A percentile compares a stretch with the other conserved stretches of the same genome.
These are phyloP conservation scores for Fusarium sp. DNA, from an alignment of 2,329 filamentous ascomycete genomes.

Conservation along the genomic window DNA sequence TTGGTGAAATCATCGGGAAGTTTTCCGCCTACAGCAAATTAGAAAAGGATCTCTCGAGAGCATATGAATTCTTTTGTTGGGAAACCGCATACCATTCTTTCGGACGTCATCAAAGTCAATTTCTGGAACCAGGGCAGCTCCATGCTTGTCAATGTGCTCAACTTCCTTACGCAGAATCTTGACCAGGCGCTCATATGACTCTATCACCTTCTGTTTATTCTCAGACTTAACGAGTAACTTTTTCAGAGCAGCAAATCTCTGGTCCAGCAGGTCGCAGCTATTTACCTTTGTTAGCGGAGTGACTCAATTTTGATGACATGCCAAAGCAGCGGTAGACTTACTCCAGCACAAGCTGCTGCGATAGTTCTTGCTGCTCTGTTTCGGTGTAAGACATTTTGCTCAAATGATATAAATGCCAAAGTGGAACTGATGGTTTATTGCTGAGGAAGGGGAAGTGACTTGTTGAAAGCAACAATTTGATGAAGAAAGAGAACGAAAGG, in stretches of 20 bases:
- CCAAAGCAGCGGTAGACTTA: background rate
- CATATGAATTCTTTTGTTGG: rapidly evolving
- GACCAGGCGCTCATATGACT: background rate
- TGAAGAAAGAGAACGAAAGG: background rate
- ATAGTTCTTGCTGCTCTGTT: background rate
- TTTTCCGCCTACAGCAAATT: background rate
- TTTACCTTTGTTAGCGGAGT: background rate
- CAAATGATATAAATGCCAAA: rapidly evolving
- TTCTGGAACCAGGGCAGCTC: background rate
- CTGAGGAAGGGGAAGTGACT: rapidly evolving
- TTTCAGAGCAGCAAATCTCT: background rate
- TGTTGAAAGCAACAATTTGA: background rate
- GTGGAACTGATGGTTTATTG: rapidly evolving
- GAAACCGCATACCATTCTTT: background rate
- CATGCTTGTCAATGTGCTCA: background rate
- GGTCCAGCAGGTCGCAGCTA: background rate
- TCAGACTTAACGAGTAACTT: background rate
- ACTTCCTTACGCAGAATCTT: background rate
- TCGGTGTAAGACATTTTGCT: background rate
- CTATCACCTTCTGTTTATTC: background rate
- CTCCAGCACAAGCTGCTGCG: background rate
- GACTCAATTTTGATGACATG: rapidly evolving
- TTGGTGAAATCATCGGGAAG: background rate
- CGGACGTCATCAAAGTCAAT: background rate
- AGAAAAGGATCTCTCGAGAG: rapidly evolving